Percentiles rank a stretch among this genome's conserved stretches.
Conservation (phyloP, 1,139 yeast species). For the Saccharomycopsis hybrid region DNA sequence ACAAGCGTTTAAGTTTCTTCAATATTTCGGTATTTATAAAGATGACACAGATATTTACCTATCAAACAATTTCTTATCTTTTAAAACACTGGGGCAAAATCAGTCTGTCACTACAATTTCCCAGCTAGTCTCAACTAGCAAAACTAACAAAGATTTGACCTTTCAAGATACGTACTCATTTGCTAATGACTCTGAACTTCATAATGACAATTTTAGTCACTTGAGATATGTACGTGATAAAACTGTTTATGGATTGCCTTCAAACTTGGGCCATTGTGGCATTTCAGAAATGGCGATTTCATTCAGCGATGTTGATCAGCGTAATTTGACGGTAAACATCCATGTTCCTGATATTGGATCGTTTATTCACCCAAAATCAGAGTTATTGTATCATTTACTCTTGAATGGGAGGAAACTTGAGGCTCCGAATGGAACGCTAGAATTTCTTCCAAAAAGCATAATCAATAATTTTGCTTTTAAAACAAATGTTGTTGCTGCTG, state of each 20-base stretch:
- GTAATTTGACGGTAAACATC: conserved; percentile 34
- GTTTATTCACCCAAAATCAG: conserved; percentile 30
- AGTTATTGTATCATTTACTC: conserved; percentile 23
- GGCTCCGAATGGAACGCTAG: conserved; percentile 13
- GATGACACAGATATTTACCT: conserved; percentile 17
- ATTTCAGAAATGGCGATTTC: conserved; percentile 32
- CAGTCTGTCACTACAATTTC: conserved; percentile 2
- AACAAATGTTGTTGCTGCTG: too few species aligned
- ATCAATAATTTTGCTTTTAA: conserved; percentile 3
- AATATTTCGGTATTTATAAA: conserved; percentile 17
- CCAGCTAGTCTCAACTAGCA: conserved; percentile 6
- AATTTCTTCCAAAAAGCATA: conserved; percentile 11
- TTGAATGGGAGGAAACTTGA: conserved; percentile 5
- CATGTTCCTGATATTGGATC: conserved; percentile 41
- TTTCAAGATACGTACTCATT: background rate
- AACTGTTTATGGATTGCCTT: conserved; percentile 5
- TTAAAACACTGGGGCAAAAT: background rate
- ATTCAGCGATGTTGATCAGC: conserved; percentile 31
- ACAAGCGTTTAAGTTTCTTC: conserved; percentile 15
- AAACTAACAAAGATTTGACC: conserved; percentile 2
- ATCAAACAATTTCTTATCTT: conserved; percentile 10
- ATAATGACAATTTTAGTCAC: conserved; percentile 11
- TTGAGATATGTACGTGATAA: background rate
- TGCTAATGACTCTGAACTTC: background rate
- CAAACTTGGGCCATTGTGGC: background rate